phyloP scores from a whole-genome alignment of 2,329 filamentous ascomycete species.

The Paecilomyces fulvus region DNA sequence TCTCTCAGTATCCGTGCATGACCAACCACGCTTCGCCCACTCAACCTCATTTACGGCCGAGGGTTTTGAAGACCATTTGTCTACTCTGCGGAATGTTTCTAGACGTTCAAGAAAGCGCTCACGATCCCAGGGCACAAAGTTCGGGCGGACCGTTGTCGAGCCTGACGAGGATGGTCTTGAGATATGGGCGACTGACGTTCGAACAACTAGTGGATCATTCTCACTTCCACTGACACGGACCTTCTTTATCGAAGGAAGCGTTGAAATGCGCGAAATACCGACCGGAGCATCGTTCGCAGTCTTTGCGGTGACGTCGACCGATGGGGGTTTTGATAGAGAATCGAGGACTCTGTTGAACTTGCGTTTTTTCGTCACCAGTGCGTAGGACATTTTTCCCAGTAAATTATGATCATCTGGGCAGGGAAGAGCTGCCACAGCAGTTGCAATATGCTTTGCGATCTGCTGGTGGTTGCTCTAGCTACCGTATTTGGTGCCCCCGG shows the following conservation, averaged over 20 bases:
- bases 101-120: constrained; percentile 71
- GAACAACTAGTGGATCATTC: constrained; percentile 5
- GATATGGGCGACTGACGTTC: constrained; percentile 10
- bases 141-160: constrained; percentile 41
- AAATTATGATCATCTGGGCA: background rate
- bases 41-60: constrained; percentile 77
- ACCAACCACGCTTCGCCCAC: constrained; percentile 92
- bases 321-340: constrained; percentile 30
- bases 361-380: constrained; percentile 38
- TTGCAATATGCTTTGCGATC: background rate
- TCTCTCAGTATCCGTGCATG: constrained; percentile 72
- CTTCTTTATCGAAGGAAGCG: constrained; percentile 24
- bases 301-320: constrained; percentile 12
- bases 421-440: background rate
- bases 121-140: constrained; percentile 81
- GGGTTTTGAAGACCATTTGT: constrained; percentile 89
- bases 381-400: constrained; percentile 31
- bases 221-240: constrained; percentile 20
- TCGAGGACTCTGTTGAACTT: constrained; percentile 41
- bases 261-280: constrained; percentile 9
- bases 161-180: constrained; percentile 20
- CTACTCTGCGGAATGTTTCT: constrained; percentile 82
- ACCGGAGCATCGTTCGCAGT: constrained; percentile 11
- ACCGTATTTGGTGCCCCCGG: background rate
- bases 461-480: background rate